Conservation (phyloP, 2,329 filamentous ascomycete species). For the Neonectria punicea region DNA sequence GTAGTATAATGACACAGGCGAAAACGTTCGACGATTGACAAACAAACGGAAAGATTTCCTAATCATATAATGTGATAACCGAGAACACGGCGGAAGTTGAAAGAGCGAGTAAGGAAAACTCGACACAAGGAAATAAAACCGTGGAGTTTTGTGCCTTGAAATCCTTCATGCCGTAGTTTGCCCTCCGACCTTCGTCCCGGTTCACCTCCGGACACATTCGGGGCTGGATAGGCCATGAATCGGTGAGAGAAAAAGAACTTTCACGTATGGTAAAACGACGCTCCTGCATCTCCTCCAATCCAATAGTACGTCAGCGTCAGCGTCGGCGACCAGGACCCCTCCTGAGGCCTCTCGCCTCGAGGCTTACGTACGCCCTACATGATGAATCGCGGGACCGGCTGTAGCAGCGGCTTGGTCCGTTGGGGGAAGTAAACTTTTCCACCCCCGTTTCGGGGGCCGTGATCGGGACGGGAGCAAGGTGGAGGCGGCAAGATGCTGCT, state of each 20-base stretch:
- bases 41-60: no score
- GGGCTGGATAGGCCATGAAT: neutral
- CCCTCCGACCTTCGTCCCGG: no score
- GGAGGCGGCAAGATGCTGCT: conserved; percentile 11
- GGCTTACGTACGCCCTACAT: conserved; percentile 24
- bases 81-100: no score
- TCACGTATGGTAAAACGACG: neutral
- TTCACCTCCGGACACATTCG: neutral
- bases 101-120: no score
- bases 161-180: no score
- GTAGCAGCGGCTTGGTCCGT: neutral
- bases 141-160: no score
- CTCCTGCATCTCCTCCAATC: neutral
- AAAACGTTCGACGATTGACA: no score
- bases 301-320: neutral
- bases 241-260: neutral
- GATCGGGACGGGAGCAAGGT: conserved; percentile 7
- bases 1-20: neutral
- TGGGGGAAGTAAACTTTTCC: neutral
- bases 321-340: neutral
- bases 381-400: neutral
- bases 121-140: no score
- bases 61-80: no score
- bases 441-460: neutral
- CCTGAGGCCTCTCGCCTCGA: neutral